Conservation (phyloP, 495 filamentous ascomycete species). For the Lophium mytilinum region DNA sequence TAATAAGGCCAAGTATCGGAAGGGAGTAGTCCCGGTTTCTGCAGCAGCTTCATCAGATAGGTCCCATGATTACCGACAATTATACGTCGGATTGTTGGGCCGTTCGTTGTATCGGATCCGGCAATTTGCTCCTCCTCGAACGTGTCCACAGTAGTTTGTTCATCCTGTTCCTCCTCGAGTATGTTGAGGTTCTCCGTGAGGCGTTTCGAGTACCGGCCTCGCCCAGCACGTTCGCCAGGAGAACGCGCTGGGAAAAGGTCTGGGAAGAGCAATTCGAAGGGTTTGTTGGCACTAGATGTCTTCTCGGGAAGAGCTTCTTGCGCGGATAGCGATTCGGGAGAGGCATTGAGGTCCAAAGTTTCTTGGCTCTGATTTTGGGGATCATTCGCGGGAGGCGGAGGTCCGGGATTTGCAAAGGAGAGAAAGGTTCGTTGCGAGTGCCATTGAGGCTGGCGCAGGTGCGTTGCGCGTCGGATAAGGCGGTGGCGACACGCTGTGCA, state of each 20-base stretch:
- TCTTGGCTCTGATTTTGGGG: conserved; percentile 26
- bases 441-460: conserved; percentile 12
- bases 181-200: background rate
- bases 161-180: background rate
- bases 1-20: conserved; percentile 36
- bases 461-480: conserved; percentile 6
- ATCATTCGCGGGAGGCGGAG: conserved; percentile 14
- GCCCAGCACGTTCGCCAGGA: background rate
- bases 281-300: background rate
- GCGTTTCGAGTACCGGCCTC: background rate
- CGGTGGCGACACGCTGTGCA: conserved; percentile 20
- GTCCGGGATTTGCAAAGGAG: conserved; percentile 2
- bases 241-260: background rate
- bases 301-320: background rate
- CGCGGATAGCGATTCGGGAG: background rate
- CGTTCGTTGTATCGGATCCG: background rate
- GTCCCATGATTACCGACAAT: background rate
- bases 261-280: background rate
- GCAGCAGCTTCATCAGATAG: background rate
- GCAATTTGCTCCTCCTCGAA: background rate
- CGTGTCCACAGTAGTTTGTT: background rate
- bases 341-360: background rate
- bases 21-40: conserved; percentile 25
- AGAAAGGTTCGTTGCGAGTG: conserved; percentile 17
- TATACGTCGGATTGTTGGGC: background rate